Conservation (phyloP, 1,284 basidiomycete genomes). For the Cutaneotrichosporon sp. region DNA sequence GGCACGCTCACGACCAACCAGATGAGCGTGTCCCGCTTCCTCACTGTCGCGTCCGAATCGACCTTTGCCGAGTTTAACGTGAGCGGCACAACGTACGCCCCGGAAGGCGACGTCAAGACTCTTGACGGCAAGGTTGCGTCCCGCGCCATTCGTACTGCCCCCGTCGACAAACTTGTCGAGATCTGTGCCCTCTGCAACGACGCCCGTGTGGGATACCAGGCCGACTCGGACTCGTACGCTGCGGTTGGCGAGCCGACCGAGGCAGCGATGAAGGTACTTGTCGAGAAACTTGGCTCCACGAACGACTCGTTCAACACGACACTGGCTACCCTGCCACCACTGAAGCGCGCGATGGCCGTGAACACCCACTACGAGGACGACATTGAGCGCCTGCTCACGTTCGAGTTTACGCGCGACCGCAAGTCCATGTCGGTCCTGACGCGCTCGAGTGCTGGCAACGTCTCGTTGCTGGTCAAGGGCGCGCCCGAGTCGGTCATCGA, state of each 20-base stretch:
- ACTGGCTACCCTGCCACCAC: constrained; percentile 57
- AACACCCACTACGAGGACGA: constrained; percentile 72
- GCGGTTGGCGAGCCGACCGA: constrained; percentile 97
- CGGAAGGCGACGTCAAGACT: constrained; percentile 65
- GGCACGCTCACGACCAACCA: constrained; percentile 93
- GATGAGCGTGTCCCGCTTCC: constrained; percentile 85
- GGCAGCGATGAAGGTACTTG: constrained; percentile 85
- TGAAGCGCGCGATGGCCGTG: constrained; percentile 70
- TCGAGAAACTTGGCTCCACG: constrained; percentile 67
- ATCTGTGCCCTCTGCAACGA: constrained; percentile 91
- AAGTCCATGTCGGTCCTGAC: constrained; percentile 98
- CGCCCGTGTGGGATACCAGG: constrained; percentile 77
- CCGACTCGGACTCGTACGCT: constrained; percentile 61
- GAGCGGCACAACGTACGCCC: constrained; percentile 85
- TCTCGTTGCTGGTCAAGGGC: constrained; percentile 80
- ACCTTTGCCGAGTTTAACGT: constrained; percentile 67
- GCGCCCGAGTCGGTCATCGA: constrained; percentile 93
- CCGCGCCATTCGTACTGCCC: constrained; percentile 60
- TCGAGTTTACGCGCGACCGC: constrained; percentile 95
- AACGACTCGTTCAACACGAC: constrained; percentile 53
- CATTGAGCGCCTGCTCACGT: constrained; percentile 77
- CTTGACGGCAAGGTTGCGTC: constrained; percentile 57
- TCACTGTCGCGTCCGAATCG: constrained; percentile 55
- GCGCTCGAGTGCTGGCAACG: constrained; percentile 52
- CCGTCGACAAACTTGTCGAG: constrained; percentile 75